Evolutionary conservation across 176 grass and related monocot species (phyloP), one percentile per base, ranked within the genome.

Genomic region (Luzula sylvatica): DNA sequence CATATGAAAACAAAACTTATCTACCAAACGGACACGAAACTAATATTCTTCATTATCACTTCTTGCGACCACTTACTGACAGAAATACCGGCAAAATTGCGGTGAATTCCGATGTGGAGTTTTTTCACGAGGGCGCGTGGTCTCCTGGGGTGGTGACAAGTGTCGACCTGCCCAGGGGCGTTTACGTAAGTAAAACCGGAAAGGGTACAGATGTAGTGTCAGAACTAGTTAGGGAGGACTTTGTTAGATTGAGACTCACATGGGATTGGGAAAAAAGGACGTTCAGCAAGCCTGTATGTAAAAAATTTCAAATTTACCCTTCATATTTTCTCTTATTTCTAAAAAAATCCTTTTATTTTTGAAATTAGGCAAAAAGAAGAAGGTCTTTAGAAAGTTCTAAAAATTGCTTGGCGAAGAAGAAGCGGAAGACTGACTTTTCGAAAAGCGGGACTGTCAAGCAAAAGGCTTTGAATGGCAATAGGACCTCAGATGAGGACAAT

Each of bases 191-290:
- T 14, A 66, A 35, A 35, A 7, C 32, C 8, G 6, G 44, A 27
- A 12, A 26, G 11, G 23, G 38, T n/a, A 1, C 22, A 23, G 50
- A 38, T 8, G 30, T 35, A 9, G 30, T 9, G 30, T 9, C 30
- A 7, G 16, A 52, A n/a, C 41, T 21, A 15, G 9, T 63, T 24
- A 53, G 54, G 35, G 47, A 49, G 7, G 23, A 56, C 22, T 20
- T 66, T 40, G 39, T 32, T 28, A 45, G 71, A 11, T 40, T 13
- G 12, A 13, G 27, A 0, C 20, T 20, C 20, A 3, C 29, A 27
- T 74, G 61, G 71, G 27, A 65, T 48, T 58, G 52, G 40, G 13
- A 32, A 3, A 25, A 57, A 8, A 57, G 61, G 71, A 44, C 65
- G 1, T 11, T n/a, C 15, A 18, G 51, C 4, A 29, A 24, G 2